Evolutionary conservation across 805 yeast species (phyloP).

Genomic region (Blastobotrys americana): DNA sequence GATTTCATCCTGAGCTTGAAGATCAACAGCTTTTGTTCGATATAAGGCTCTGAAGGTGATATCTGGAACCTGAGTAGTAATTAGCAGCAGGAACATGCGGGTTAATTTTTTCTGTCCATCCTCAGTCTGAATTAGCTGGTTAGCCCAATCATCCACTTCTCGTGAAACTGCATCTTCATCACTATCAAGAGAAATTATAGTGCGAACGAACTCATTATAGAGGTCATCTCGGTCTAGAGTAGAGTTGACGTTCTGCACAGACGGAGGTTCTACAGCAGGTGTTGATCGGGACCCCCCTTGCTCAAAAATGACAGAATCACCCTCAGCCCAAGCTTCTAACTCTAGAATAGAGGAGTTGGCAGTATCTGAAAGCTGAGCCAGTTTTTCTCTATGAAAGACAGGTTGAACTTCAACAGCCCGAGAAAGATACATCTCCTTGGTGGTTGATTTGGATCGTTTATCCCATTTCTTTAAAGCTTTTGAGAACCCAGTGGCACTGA

Average conservation of each 20-base stretch:
- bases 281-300: neutral
- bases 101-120: conserved; percentile 47
- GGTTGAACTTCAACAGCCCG: conserved; percentile 97
- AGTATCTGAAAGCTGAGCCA: conserved; percentile 74
- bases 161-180: conserved; percentile 30
- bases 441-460: conserved; percentile 88
- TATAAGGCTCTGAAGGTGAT: conserved; percentile 45
- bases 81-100: conserved; percentile 62
- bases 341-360: conserved; percentile 49
- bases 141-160: conserved; percentile 40
- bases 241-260: conserved; percentile 1
- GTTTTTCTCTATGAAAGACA: conserved; percentile 83
- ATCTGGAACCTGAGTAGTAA: conserved; percentile 60
- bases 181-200: conserved; percentile 14
- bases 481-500: conserved; percentile 92
- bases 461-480: conserved; percentile 98
- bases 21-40: conserved; percentile 47
- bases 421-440: conserved; percentile 82
- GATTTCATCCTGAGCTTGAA: conserved; percentile 60
- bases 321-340: conserved; percentile 61
- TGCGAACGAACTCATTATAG: conserved; percentile 55
- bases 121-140: conserved; percentile 36
- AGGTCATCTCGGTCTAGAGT: conserved; percentile 53
- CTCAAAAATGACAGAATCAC: conserved; percentile 34
- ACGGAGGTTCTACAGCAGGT: neutral